These are phyloP conservation scores for Fusarium lateritium DNA, from an alignment of 2,329 filamentous ascomycete genomes.

Conservation along the genomic window DNA sequence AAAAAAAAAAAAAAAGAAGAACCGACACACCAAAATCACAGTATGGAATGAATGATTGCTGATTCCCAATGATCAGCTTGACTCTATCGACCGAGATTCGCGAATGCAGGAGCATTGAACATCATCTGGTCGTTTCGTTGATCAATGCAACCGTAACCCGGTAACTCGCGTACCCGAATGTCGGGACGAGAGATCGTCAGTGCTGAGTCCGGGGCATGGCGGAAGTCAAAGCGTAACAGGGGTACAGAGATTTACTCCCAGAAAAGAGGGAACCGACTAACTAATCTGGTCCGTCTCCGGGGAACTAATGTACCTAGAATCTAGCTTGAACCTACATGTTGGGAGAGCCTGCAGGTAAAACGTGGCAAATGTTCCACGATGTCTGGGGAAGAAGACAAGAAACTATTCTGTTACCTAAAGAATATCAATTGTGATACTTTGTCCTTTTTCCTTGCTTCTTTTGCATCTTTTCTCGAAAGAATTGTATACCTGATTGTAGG, in stretches of 20 bases:
- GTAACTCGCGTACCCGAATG: background rate
- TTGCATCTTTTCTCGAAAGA: background rate
- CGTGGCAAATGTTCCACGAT: no score
- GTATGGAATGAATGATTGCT: background rate
- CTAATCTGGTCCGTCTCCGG: background rate
- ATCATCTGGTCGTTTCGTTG: background rate
- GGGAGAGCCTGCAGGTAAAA: no score
- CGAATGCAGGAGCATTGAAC: background rate
- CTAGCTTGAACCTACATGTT: background rate
- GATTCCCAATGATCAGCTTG: no score
- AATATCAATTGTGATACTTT: no score
- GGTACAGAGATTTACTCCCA: background rate
- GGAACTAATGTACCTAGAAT: background rate
- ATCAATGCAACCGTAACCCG: background rate
- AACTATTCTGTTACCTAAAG: no score
- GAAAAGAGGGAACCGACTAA: background rate
- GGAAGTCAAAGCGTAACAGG: background rate
- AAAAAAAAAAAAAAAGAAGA: background rate
- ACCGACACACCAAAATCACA: background rate
- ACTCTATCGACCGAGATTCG: background rate
- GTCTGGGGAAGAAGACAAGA: no score
- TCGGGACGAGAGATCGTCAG: background rate
- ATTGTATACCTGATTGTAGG: accelerated
- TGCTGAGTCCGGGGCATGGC: background rate
- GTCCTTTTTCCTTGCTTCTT: background rate